Evolutionary conservation across 345 rosid genomes (phyloP), one percentile per base, ranked within the genome.

Genomic region (Citrus cavaleriei): DNA sequence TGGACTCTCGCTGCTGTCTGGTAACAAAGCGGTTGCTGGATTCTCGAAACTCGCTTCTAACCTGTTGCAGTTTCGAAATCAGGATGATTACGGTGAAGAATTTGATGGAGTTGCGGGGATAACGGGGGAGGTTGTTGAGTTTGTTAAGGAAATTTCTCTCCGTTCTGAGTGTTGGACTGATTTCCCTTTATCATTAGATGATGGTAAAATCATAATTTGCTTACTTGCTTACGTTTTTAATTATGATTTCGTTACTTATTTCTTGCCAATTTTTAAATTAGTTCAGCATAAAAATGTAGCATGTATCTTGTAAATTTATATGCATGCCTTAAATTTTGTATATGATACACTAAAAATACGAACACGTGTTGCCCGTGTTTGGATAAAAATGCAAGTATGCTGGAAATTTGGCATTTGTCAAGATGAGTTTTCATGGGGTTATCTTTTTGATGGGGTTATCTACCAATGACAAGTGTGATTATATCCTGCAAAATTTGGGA

Each of bases 101-200:
- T 66, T 32, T 66, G 87, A 80, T 34, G 79, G 78, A 58, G 86
- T 81, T 42, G 83, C 89, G 1, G 97, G 94, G 5, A 88, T 91
- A 62, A 82, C 90, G 24, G 87, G 80, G 49, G 92, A 86, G 54
- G 87, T 90, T 49, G 72, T 93, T 62, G 89, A 81, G 40, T 90
- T 93, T 37, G 92, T 90, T 12, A 66, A 62, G 67, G 83, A 90
- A 77, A 89, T 93, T 70, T 85, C 95, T 1, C 61, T 22, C 10
- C 78, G 88, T 75, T 89, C 97, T 0, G 90, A 85, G 58, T 87
- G 86, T 70, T 93, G 95, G 97, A 89, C 83, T 30, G 93, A 87
- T 80, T 93, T 93, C 61, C 95, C 97, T 21, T 72, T 89, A 42
- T 60, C 91, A 1, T 80, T 86, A 28, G 80, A 79, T 51, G 55